These are phyloP conservation scores for Tolypocladium amazonense DNA, from an alignment of 2,329 filamentous ascomycete species.

Conservation along the genomic window DNA sequence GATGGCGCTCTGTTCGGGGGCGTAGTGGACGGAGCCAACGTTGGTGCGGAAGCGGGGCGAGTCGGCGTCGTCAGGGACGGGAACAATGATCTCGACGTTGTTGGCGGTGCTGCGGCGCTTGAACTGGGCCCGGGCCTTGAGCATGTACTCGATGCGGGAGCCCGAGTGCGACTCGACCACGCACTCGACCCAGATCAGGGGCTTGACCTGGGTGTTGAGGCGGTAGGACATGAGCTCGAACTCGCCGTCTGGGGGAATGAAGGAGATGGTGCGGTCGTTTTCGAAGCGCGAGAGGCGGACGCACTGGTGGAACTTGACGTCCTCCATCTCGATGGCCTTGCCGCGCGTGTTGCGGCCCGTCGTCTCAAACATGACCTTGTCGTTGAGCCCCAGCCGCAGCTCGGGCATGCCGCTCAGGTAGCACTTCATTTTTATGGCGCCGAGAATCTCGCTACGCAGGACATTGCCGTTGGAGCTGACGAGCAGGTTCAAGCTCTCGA, in stretches of 20 bases:
- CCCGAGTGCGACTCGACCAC: slow-evolving; percentile 94
- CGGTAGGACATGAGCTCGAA: slow-evolving; percentile 99
- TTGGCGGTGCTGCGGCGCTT: slow-evolving; percentile 96
- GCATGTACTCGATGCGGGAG: slow-evolving; percentile 95
- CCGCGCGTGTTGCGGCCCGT: slow-evolving; percentile 88
- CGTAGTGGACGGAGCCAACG: slow-evolving; percentile 94
- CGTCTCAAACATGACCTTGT: slow-evolving; percentile 99
- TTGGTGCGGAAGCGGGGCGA: slow-evolving; percentile 94
- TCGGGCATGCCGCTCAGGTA: slow-evolving; percentile 98
- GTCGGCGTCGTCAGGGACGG: slow-evolving; percentile 94
- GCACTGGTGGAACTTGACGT: slow-evolving; percentile 99
- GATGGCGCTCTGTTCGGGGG: slow-evolving; percentile 92
- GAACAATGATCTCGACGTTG: slow-evolving; percentile 96
- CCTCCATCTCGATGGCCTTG: slow-evolving; percentile 98
- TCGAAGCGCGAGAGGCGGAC: slow-evolving; percentile 93
- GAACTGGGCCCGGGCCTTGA: slow-evolving; percentile 96
- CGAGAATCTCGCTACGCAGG: slow-evolving; percentile 88
- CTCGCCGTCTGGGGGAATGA: slow-evolving; percentile 95
- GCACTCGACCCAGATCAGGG: slow-evolving; percentile 97
- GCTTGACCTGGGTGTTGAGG: slow-evolving; percentile 96
- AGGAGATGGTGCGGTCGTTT: slow-evolving; percentile 96
- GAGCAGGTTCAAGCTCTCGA: slow-evolving; percentile 92
- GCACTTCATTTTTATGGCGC: slow-evolving; percentile 99
- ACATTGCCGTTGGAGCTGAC: slow-evolving; percentile 94
- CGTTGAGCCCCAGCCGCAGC: slow-evolving; percentile 84